Evolutionary conservation across 2,329 filamentous ascomycete species (phyloP).

Genomic region (Immersiporthe knoxdaviesiana): DNA sequence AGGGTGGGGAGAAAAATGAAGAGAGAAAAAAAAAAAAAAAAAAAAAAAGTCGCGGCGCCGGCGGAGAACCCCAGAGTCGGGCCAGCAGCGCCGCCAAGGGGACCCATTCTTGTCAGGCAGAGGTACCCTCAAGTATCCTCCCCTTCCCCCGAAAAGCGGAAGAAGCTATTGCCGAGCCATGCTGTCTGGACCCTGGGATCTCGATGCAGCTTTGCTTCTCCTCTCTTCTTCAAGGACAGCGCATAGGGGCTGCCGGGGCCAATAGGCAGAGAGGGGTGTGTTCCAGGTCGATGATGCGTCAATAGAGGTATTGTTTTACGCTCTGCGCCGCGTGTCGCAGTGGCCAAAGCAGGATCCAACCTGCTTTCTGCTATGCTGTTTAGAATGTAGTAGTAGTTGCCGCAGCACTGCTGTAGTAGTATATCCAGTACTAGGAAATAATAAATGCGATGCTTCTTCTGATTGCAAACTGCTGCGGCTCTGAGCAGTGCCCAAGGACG

Average conservation of each 20-base stretch:
- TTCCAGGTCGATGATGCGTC: not conserved
- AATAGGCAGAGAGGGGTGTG: not conserved
- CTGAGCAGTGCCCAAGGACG: not conserved
- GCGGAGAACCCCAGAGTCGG: conserved; percentile 12
- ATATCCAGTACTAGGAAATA: too few species aligned
- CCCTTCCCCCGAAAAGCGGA: not conserved
- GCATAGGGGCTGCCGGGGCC: not conserved
- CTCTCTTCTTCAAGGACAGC: not conserved
- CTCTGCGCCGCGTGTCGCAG: not conserved
- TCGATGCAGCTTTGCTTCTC: conserved; percentile 15
- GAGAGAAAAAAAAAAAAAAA: too few species aligned
- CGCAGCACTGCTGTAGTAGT: too few species aligned
- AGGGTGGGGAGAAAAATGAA: too few species aligned
- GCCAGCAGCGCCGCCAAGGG: not conserved
- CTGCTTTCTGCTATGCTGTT: not conserved
- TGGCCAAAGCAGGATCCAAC: not conserved
- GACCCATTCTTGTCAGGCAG: not conserved
- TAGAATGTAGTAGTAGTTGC: not conserved
- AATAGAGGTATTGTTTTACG: not conserved
- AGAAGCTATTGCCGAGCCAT: conserved; percentile 4
- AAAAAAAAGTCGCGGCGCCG: conserved; percentile 7
- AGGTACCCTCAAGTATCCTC: conserved; percentile 20
- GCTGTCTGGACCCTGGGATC: conserved; percentile 22
- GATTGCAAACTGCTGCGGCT: not conserved
- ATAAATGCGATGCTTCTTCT: not conserved